Base-by-base conservation (phyloP, 2,329 filamentous ascomycete genomes). In the Aspergillus oerlinghausenensis region DNA sequence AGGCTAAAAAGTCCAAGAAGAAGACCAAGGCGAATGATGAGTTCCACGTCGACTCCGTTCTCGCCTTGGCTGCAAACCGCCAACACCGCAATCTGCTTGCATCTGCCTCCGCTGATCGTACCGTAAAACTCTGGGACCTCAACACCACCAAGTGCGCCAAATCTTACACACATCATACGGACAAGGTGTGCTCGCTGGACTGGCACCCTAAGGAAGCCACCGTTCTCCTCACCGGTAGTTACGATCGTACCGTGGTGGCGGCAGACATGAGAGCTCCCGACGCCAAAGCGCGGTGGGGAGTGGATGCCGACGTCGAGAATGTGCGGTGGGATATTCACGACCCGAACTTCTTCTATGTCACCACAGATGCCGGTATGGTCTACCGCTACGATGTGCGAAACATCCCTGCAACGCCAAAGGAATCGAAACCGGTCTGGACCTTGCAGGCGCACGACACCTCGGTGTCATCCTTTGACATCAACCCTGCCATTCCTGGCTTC, bases 81-180 rank as follows among this genome's bases (percentile, higher is more conserved):
- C 88, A 92, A 70, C 93, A 99, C 77, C 87, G 92, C 62, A 97
- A 97, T 73, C 83, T 99, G 56, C 84, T 99, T 49, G 94, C 94
- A 11, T 97, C 93, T 0, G 91, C 90, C 1, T 99, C 94, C 1
- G 94, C 94, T 21, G 94, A 99, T 79, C 92, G 92, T 78, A 99
- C 94, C 2, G 87, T 97, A 69, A 99, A 99, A 80, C 84, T 99
- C 21, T 99, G 94, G 94, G 94, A 99, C 73, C 80, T 99, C 60
- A 90, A 92, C 78, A 97, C 91, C 3, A 84, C 89, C 59, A 92
- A 88, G 74, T 96, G 92, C 75, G 94, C 94, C 67, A 94, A 97
- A 78, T 97, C 92, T 48, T 99, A 99, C 81, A 83, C 85, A 17
- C 90, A 96, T 77, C 94, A 99, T 78, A 96, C 90, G 38, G 94